phyloP scores from a whole-genome alignment of 805 yeast genomes.

The Lipomyces chichibuensis region DNA sequence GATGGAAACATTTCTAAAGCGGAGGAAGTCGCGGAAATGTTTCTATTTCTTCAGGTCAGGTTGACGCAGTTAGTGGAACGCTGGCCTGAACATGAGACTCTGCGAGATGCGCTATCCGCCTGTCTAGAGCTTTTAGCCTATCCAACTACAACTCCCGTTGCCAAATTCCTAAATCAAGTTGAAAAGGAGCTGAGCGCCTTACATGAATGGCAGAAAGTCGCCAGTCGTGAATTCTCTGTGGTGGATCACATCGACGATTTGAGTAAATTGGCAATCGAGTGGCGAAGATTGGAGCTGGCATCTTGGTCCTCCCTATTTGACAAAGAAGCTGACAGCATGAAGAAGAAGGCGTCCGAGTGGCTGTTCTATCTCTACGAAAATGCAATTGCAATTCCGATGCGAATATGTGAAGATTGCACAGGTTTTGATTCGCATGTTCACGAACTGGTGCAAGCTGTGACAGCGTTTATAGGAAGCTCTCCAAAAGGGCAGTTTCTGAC shows the following conservation, averaged over 20 bases:
- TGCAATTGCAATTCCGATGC: constrained; percentile 46
- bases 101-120: constrained; percentile 65
- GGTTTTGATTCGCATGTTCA: constrained; percentile 44
- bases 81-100: constrained; percentile 96
- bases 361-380: constrained; percentile 91
- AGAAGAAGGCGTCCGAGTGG: constrained; percentile 69
- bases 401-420: constrained; percentile 45
- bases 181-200: constrained; percentile 84
- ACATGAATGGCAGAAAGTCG: constrained; percentile 93
- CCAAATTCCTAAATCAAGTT: constrained; percentile 73
- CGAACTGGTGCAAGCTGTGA: constrained; percentile 61
- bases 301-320: constrained; percentile 81
- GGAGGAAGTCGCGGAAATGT: constrained; percentile 57
- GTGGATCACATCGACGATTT: constrained; percentile 57
- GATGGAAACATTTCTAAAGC: constrained; percentile 66
- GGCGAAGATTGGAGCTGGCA: constrained; percentile 86
- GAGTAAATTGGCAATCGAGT: constrained; percentile 72
- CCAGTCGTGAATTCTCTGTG: constrained; percentile 74
- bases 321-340: constrained; percentile 58
- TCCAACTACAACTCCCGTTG: constrained; percentile 72
- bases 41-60: constrained; percentile 43
- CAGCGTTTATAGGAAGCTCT: constrained; percentile 73
- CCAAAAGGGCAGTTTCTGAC: constrained; percentile 71
- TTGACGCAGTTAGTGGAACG: constrained; percentile 55
- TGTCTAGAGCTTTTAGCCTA: constrained; percentile 66